Percentiles rank a stretch among this genome's conserved stretches.
phyloP scores from a whole-genome alignment of 768 basidiomycete species.

The Rubroboletus pulcherrimus region DNA sequence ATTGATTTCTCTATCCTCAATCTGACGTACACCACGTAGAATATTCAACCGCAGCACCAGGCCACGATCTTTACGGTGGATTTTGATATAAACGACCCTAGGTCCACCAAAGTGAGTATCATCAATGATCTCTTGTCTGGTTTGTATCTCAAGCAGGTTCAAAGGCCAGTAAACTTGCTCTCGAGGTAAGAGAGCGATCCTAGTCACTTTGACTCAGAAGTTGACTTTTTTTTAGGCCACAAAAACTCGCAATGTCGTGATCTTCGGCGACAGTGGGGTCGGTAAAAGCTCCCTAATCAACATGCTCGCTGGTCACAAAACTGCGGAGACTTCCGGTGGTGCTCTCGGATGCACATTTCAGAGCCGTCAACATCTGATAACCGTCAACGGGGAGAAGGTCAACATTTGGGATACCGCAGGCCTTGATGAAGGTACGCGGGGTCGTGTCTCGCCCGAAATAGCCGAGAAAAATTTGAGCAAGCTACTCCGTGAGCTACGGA shows the following conservation, averaged over 20 bases:
- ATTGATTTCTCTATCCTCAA: not conserved
- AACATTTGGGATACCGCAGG: constrained; percentile 34
- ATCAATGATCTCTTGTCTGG: not conserved
- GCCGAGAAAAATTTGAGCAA: constrained; percentile 25
- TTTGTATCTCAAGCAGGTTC: not conserved
- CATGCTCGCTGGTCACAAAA: constrained; percentile 32
- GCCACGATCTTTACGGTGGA: constrained; percentile 13
- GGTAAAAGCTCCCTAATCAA: constrained; percentile 45
- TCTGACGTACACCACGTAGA: constrained; percentile 6
- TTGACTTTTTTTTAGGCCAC: not conserved
- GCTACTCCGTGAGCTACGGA: constrained; percentile 31
- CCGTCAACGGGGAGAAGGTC: constrained; percentile 12
- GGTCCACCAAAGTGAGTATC: constrained; percentile 5
- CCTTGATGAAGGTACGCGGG: constrained; percentile 27
- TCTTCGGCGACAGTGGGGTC: constrained; percentile 42
- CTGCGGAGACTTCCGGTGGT: constrained; percentile 30
- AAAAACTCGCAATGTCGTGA: constrained; percentile 32
- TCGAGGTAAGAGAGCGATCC: constrained; percentile 10
- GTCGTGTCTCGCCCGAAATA: constrained; percentile 22
- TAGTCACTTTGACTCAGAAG: not conserved
- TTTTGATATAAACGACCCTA: not conserved
- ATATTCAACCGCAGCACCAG: not conserved
- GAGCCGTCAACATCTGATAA: constrained; percentile 21
- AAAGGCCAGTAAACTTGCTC: not conserved
- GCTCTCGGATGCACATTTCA: constrained; percentile 37